Percentiles rank a stretch among this genome's conserved stretches.
phyloP scores from a whole-genome alignment of 2,329 filamentous ascomycete species.

The Parastagonospora nodorum region DNA sequence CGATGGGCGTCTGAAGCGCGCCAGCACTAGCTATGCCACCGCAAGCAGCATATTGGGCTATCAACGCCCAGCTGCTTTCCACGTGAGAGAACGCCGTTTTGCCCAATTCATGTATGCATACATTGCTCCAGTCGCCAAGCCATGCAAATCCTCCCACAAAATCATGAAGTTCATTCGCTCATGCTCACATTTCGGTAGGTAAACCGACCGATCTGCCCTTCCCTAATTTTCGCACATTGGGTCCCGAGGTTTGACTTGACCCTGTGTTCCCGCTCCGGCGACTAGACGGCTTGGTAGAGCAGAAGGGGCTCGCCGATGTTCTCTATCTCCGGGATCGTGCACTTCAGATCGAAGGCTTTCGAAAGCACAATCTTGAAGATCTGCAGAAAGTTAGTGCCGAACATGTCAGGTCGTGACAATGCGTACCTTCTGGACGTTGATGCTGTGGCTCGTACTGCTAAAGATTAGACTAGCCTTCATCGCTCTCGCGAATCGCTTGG shows the following conservation, averaged over 20 bases:
- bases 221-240: constrained; percentile 10
- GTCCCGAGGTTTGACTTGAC: constrained; percentile 18
- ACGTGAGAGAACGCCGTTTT: constrained; percentile 39
- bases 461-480: constrained; percentile 99
- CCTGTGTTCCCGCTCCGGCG: constrained; percentile 24
- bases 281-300: constrained; percentile 67
- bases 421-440: constrained; percentile 96
- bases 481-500: constrained; percentile 92
- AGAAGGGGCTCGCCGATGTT: constrained; percentile 95
- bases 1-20: constrained; percentile 9
- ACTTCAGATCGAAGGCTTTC: constrained; percentile 98
- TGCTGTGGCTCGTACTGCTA: constrained; percentile 98
- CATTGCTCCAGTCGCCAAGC: constrained; percentile 46
- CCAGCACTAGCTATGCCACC: constrained; percentile 17
- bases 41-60: constrained; percentile 11
- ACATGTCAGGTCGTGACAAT: accelerated
- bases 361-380: constrained; percentile 99
- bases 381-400: constrained; percentile 56
- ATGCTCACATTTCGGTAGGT: constrained; percentile 37
- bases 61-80: constrained; percentile 18
- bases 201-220: constrained; percentile 21
- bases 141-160: constrained; percentile 42
- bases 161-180: constrained; percentile 46
- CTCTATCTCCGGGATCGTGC: constrained; percentile 98
- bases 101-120: constrained; percentile 24